Evolutionary conservation across 148 eudicot genomes (phyloP), one percentile per base, ranked within the genome.

Genomic region (Cornus florida): DNA sequence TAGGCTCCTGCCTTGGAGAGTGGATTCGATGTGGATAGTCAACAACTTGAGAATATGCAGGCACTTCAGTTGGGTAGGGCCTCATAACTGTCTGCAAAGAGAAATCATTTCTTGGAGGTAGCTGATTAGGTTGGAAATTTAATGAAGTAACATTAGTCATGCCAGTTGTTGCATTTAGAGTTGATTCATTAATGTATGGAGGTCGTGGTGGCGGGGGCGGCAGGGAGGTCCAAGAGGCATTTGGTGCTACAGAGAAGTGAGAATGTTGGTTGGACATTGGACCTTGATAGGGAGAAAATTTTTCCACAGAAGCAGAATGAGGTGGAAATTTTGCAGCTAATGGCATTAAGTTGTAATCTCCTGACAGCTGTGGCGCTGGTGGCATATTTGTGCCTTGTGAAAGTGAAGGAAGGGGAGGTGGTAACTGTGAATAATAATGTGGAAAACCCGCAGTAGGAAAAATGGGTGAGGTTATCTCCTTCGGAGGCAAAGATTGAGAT

Each of bases 201-300:
- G 86, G 88, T 17, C 65, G 89, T 72, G 87, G 78, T 72, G 87
- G 92, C n/a, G 87, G 87, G 33, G 91, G 87, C 28, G 88, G 88
- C 77, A 88, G 79, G 28, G 81, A 57, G 77, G 75, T 80, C 92
- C 91, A 88, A 75, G 87, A 60, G 59, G 87, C 69, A 78, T 83
- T 88, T 56, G 83, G 78, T 60, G 89, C 87, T 65, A 62, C 77
- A 53, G 90, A 75, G 82, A 84, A 86, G 69, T 79, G 86, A 83
- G 88, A 74, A 70, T 83, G 90, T 80, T 86, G 92, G 82, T 70
- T 81, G 81, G 89, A 60, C 35, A 82, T 71, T 66, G 82, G 84
- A 81, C 74, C 80, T 78, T 79, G 88, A 87, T 87, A 81, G 69
- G 86, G 81, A 57, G 82, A 78, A 75, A 57, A 78, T 79, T 68